Percentiles rank a stretch among this genome's conserved stretches.
phyloP scores from a whole-genome alignment of 495 filamentous ascomycete species.

The Thermochaetoides thermophila region DNA sequence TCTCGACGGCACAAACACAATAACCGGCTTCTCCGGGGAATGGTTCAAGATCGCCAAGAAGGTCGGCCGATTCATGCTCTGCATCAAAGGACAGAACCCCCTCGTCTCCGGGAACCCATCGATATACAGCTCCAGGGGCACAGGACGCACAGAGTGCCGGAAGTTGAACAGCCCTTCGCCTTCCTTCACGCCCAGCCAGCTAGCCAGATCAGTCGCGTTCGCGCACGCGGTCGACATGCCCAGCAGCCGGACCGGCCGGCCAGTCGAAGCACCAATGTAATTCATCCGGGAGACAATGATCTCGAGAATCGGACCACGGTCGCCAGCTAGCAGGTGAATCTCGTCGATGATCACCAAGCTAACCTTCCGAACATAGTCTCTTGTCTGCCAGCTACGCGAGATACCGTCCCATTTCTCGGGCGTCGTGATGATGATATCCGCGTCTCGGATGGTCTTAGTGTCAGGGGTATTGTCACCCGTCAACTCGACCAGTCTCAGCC shows the following conservation, averaged over 20 bases:
- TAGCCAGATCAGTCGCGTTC: conserved; percentile 84
- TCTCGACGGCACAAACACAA: conserved; percentile 94
- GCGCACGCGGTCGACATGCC: conserved; percentile 98
- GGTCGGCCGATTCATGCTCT: conserved; percentile 95
- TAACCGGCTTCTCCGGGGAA: conserved; percentile 90
- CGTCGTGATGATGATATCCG: conserved; percentile 96
- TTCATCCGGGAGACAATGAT: conserved; percentile 99
- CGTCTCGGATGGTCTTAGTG: conserved; percentile 82
- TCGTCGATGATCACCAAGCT: conserved; percentile 97
- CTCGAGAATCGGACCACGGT: conserved; percentile 92
- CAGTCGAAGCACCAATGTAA: conserved; percentile 89
- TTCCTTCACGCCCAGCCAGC: conserved; percentile 97
- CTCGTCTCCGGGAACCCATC: conserved; percentile 92
- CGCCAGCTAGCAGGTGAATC: conserved; percentile 90
- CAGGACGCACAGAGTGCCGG: conserved; percentile 90
- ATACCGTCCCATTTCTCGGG: conserved; percentile 99
- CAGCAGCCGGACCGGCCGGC: conserved; percentile 74
- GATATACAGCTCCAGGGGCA: conserved; percentile 90
- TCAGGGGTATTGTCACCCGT: conserved; percentile 98
- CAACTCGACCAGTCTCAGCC: conserved; percentile 84
- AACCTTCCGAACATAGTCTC: conserved; percentile 89
- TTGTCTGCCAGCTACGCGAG: conserved; percentile 91
- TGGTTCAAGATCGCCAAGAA: conserved; percentile 94
- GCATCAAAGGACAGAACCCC: conserved; percentile 96
- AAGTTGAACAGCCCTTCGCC: conserved; percentile 90